phyloP scores from a whole-genome alignment of 306 rosid genomes.

The Quercus berberidifolia region DNA sequence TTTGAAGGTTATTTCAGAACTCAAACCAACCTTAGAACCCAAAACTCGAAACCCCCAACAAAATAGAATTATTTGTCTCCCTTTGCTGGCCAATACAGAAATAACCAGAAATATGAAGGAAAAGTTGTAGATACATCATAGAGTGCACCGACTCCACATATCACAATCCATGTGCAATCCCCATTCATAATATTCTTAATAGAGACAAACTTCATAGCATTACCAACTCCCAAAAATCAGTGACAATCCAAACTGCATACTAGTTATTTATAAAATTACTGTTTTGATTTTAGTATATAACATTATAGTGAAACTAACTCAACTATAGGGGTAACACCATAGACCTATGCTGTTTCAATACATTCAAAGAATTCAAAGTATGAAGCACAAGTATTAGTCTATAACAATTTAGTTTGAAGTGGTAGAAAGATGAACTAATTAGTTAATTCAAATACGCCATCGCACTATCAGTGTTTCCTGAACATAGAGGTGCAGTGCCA shows the following conservation, averaged over 20 bases:
- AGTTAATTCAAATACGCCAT: no score
- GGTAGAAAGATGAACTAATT: no score
- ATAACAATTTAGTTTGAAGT: not conserved
- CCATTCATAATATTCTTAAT: not conserved
- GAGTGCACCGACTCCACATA: not conserved
- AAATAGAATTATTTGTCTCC: not conserved
- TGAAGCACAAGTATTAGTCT: not conserved
- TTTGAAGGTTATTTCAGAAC: not conserved
- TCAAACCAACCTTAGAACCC: not conserved
- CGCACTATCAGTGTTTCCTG: no score
- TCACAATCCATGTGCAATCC: not conserved
- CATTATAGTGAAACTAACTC: not conserved
- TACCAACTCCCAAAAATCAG: not conserved
- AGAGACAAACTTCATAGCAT: constrained; percentile 1
- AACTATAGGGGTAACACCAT: not conserved
- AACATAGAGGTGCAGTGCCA: no score
- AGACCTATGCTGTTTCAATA: not conserved
- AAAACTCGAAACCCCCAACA: not conserved
- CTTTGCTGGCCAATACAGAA: not conserved
- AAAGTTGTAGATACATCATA: not conserved
- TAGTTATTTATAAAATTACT: not conserved
- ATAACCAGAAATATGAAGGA: not conserved
- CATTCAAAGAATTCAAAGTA: no score
- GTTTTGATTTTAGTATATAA: not conserved
- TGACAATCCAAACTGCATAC: not conserved